Evolutionary conservation across 345 rosid genomes (phyloP), one percentile per base, ranked within the genome.

Genomic region (Populus pruinosa): DNA sequence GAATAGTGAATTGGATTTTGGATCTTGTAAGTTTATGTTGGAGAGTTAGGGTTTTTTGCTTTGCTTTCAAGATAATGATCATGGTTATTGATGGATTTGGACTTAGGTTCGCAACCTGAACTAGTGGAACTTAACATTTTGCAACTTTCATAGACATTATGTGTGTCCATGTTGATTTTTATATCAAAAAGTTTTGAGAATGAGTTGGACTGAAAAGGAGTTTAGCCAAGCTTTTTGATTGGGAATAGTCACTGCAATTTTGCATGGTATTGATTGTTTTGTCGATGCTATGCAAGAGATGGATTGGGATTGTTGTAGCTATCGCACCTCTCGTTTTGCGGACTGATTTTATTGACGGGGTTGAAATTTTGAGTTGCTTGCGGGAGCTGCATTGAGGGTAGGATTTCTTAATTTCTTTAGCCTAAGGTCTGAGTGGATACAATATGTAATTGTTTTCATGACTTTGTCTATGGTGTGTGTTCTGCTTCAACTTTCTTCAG

Each of bases 11-110:
- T 5, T 53, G 36, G 39, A 23, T 43, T 47, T 41, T 67, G 63
- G 69, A 44, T 44, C 31, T 56, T 53, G 27, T 25, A 53, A 56
- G 12, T 53, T 72, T 14, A 33, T 53, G 67, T 43, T 49, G 36
- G 68, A 6, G 56, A 70, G 18, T 62, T 72, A 20, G 36, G 69
- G 29, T 47, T 80, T 71, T 80, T 72, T 65, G 29, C 47, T 33
- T 67, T 61, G 67, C 63, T 67, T 74, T n/a, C 49, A 13, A 5
- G 3, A 10, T 33, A 17, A 20, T 29, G 33, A 33, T 65, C 59
- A 38, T 71, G n/a, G 39, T 72, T 80, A 47, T 72, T 39, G 73
- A 62, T 33, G 61, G 73, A 67, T 71, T 66, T 39, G 71, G 44
- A 49, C 67, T 59, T 68, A 47, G 71, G 53, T 27, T 27, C 64